Evolutionary conservation across 495 filamentous ascomycete species (phyloP).

Genomic region (Penicillium canariense): DNA sequence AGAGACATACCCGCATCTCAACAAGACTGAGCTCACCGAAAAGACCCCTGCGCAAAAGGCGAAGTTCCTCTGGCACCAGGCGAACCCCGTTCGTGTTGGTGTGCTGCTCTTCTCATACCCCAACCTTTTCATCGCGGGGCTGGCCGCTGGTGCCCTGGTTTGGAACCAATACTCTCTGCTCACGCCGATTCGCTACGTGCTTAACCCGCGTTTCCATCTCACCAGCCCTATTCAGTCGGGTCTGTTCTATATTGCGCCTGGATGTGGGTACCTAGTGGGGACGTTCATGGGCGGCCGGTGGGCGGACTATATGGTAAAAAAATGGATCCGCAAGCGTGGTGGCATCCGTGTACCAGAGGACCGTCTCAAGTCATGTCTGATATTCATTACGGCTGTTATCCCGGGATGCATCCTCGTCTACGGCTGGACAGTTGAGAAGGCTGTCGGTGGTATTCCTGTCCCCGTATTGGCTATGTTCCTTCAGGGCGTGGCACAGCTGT

Average conservation of each 20-base stretch:
- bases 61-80: constrained; percentile 53
- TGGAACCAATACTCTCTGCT: constrained; percentile 74
- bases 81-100: constrained; percentile 61
- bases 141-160: constrained; percentile 60
- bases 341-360: constrained; percentile 67
- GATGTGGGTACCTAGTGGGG: constrained; percentile 65
- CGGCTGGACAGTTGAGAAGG: constrained; percentile 68
- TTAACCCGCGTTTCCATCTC: constrained; percentile 70
- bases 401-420: constrained; percentile 68
- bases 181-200: constrained; percentile 70
- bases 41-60: constrained; percentile 46
- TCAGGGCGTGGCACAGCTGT: constrained; percentile 69
- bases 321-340: constrained; percentile 56
- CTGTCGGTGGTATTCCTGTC: constrained; percentile 62
- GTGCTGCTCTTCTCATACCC: constrained; percentile 58
- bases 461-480: constrained; percentile 69
- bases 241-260: constrained; percentile 73
- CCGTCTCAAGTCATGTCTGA: constrained; percentile 58
- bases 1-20: constrained; percentile 64
- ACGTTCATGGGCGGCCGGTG: constrained; percentile 71
- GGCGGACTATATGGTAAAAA: constrained; percentile 63
- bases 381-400: constrained; percentile 58
- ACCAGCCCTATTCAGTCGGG: constrained; percentile 63
- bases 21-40: constrained; percentile 53
- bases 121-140: constrained; percentile 59